Percentiles rank a stretch among this genome's conserved stretches.
phyloP scores from a whole-genome alignment of 805 yeast species.

The Tetrapisispora pingtungensis region DNA sequence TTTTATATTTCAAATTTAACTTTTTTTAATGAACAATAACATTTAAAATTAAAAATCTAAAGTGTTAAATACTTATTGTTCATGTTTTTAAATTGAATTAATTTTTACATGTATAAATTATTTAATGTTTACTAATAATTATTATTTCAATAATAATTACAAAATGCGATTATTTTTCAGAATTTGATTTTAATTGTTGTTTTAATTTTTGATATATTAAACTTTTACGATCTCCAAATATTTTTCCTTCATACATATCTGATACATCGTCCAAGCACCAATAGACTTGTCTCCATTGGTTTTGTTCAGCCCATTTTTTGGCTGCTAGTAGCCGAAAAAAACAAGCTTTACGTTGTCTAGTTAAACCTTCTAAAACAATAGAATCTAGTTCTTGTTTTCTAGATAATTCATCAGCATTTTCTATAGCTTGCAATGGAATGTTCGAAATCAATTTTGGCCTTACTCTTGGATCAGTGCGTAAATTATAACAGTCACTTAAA shows the following conservation, averaged over 20 bases:
- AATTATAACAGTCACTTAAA: constrained; percentile 41
- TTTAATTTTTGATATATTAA: constrained; percentile 16
- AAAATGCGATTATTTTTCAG: not conserved
- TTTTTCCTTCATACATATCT: constrained; percentile 21
- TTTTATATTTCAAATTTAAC: not conserved
- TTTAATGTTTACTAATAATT: too few relatives aligned
- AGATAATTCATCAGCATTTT: not conserved
- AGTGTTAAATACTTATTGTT: too few relatives aligned
- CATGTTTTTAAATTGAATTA: too few relatives aligned
- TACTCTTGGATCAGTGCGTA: constrained; percentile 33
- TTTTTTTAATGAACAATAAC: too few relatives aligned
- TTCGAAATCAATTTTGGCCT: constrained; percentile 5
- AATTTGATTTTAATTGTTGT: constrained; percentile 2
- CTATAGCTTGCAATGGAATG: not conserved
- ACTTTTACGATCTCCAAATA: constrained; percentile 14
- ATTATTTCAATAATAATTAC: too few relatives aligned
- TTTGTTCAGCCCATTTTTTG: constrained; percentile 49
- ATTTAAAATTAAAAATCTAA: too few relatives aligned
- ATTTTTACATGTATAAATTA: too few relatives aligned
- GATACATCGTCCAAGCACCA: constrained; percentile 27
- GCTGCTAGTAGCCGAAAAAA: constrained; percentile 71
- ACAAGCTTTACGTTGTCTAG: constrained; percentile 62
- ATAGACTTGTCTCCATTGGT: constrained; percentile 24
- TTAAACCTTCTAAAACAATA: constrained; percentile 39
- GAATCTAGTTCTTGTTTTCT: constrained; percentile 11